A percentile compares a stretch with the other conserved stretches of the same genome.
phyloP scores from a whole-genome alignment of 495 filamentous ascomycete species.

The Pyrenula massariospora region DNA sequence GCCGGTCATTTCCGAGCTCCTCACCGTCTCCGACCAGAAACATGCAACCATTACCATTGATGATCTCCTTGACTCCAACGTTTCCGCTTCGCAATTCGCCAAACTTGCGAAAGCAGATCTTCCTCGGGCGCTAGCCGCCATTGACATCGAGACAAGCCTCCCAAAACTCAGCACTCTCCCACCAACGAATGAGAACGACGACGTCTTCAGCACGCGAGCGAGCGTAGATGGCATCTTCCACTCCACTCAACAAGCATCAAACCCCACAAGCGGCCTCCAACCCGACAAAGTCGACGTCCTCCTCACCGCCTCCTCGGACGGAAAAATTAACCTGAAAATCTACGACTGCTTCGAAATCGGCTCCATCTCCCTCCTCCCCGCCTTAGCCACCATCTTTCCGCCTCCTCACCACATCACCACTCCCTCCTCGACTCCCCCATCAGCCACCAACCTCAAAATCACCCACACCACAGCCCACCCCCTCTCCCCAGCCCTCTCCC shows the following conservation, averaged over 20 bases:
- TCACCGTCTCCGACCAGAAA: neutral
- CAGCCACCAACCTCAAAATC: no score
- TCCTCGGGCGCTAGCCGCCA: constrained; percentile 62
- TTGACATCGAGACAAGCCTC: constrained; percentile 70
- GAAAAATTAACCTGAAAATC: constrained; percentile 70
- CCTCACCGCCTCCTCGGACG: constrained; percentile 64
- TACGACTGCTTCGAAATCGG: constrained; percentile 88
- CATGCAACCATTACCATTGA: neutral
- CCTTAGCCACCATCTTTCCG: constrained; percentile 2
- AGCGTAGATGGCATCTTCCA: constrained; percentile 63
- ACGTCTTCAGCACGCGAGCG: constrained; percentile 59
- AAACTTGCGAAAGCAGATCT: constrained; percentile 41
- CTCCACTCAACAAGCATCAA: constrained; percentile 44
- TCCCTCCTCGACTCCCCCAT: constrained; percentile 30
- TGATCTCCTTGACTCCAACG: neutral
- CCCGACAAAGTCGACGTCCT: constrained; percentile 67
- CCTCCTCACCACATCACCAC: no score
- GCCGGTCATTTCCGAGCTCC: neutral
- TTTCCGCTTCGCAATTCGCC: neutral
- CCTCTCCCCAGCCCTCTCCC: constrained; percentile 60
- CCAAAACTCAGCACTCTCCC: constrained; percentile 68
- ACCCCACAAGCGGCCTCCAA: constrained; percentile 10
- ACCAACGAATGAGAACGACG: constrained; percentile 49
- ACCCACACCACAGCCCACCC: constrained; percentile 57
- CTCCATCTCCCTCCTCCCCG: constrained; percentile 33